Conservation (phyloP, 352 stramenopile species). For the Pythium graminicola region DNA sequence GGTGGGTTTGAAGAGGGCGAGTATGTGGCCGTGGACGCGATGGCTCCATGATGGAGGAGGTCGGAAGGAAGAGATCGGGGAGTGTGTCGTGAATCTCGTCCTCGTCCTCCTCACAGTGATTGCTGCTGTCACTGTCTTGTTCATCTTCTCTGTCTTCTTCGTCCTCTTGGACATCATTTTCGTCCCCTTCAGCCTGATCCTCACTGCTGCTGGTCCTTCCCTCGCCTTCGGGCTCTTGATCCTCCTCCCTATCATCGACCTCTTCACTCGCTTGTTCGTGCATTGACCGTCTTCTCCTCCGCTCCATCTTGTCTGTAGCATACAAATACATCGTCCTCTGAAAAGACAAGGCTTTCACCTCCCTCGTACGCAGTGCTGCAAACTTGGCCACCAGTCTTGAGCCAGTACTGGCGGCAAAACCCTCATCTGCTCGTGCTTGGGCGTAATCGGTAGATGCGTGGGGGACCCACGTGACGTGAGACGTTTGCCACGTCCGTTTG, state of each 20-base stretch:
- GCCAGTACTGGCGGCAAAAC: conserved; percentile 15
- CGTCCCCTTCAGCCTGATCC: conserved; percentile 7
- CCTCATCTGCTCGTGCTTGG: conserved; percentile 24
- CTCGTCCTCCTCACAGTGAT: conserved; percentile 1
- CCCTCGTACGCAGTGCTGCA: conserved; percentile 18
- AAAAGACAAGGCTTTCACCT: neutral
- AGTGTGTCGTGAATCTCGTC: conserved; percentile 13
- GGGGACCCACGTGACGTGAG: conserved; percentile 32
- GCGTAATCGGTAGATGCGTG: conserved; percentile 43
- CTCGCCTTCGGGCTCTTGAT: too few species aligned
- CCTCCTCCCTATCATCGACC: neutral
- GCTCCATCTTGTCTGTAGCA: neutral
- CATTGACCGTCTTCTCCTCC: neutral
- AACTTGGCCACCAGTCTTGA: conserved; percentile 36
- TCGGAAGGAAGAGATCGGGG: neutral
- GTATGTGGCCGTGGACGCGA: conserved; percentile 18
- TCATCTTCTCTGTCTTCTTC: neutral
- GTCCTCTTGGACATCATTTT: neutral
- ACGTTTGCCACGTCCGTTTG: conserved; percentile 32
- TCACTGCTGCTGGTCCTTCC: too few species aligned
- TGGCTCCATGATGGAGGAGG: conserved; percentile 1
- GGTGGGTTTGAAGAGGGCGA: conserved; percentile 24
- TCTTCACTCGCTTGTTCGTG: neutral
- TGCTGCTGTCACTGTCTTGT: neutral
- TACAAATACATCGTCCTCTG: conserved; percentile 2